Evolutionary conservation across 768 basidiomycete genomes (phyloP), one percentile per base, ranked within the genome.

Genomic region (Atractiella rhizophila): DNA sequence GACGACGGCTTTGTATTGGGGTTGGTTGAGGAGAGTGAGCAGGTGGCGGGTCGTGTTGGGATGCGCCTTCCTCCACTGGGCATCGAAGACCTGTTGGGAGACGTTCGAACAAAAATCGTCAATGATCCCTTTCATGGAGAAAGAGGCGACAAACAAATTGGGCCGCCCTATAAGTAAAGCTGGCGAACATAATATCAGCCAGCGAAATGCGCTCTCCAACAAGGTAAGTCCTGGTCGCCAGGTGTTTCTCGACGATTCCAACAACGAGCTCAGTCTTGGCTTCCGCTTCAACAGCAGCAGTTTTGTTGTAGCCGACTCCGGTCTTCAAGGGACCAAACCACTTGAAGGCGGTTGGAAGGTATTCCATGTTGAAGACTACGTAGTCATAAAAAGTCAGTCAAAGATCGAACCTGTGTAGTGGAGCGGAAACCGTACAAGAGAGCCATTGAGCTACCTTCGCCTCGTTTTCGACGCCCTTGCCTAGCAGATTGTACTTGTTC

Each of bases 121-220:
- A 13, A 26, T 26, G 7, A 11, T 2, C 18, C 4, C 18, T 25
- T 4, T 10, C 19, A 10, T 24, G 23, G 21, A 26, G 26, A 42
- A 25, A 4, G 23, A 16, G 8, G 29, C 5, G 21, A 25, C 29
- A n/a, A n/a, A 41, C 69, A 31, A 47, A 40, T 19, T 52, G 40
- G 54, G 69, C 68, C 2, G 67, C 66, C 46, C 64, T 64, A 48
- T 65, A 64, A 46, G 82, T 56, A 55, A 68, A 48, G 39, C 65
- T 58, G 28, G 76, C 79, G 49, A 80, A 51, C 55, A 59, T 57
- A 60, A 98, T 59, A 54, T 98, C 91, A 48, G 85, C 91, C 35
- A 88, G 67, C 47, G 83, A 81, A 66, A 96, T 76, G 55, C 88
- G 79, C 58, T 98, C 81, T 49, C 74, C 75, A 41, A 83, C 83